phyloP scores from a whole-genome alignment of 1,284 basidiomycete genomes.

The Mycosarcoma mackinlayi region DNA sequence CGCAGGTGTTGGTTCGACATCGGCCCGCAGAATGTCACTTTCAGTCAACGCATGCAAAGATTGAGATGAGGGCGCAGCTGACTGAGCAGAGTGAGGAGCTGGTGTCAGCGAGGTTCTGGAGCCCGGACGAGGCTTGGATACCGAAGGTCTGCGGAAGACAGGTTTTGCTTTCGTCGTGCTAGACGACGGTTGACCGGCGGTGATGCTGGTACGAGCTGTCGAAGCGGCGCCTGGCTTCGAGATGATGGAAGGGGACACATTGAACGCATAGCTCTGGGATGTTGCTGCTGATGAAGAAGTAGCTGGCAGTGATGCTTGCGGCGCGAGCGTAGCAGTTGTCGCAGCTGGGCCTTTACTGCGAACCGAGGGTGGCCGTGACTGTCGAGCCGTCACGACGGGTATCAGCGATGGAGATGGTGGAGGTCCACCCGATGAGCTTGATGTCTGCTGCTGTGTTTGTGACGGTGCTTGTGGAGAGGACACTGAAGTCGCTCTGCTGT shows the following conservation, averaged over 20 bases:
- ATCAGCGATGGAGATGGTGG: conserved; percentile 28
- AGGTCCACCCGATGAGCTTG: conserved; percentile 5
- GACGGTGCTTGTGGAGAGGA: conserved; percentile 7
- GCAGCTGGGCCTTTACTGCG: conserved; percentile 16
- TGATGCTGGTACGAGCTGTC: conserved; percentile 9
- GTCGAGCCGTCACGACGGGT: conserved; percentile 7
- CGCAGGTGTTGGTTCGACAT: background rate
- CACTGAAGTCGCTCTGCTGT: background rate
- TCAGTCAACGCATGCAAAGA: background rate
- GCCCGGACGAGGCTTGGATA: conserved; percentile 40
- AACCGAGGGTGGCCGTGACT: conserved; percentile 24
- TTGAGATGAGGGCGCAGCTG: background rate
- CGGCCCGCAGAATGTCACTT: background rate
- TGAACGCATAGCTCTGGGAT: conserved; percentile 49
- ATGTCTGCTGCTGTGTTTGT: conserved; percentile 12
- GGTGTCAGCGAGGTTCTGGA: conserved; percentile 42
- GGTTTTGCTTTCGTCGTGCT: conserved; percentile 18
- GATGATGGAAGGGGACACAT: conserved; percentile 33
- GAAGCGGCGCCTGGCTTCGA: conserved; percentile 10
- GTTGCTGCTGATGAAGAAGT: background rate
- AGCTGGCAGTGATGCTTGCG: background rate
- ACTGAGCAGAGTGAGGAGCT: conserved; percentile 16
- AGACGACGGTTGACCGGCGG: conserved; percentile 14
- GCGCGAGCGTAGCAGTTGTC: background rate
- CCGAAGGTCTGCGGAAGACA: conserved; percentile 31